A percentile compares a stretch with the other conserved stretches of the same genome.
phyloP scores from a whole-genome alignment of 371 early-diverging fungal species.

The Rhizopus sp. region DNA sequence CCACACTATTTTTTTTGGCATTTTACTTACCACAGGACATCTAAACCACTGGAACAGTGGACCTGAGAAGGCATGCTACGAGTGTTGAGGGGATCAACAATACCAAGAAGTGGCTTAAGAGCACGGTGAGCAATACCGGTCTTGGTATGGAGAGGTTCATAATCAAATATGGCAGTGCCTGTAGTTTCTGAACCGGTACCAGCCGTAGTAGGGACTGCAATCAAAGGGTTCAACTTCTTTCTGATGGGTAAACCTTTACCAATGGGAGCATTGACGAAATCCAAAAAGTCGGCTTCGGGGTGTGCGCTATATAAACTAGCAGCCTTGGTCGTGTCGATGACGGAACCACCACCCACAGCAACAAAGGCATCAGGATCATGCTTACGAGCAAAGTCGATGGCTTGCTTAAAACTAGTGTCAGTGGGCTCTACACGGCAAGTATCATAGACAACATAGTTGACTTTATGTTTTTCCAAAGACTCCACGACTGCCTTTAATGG shows the following conservation, averaged over 20 bases:
- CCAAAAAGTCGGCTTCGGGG: constrained; percentile 84
- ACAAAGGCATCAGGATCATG: constrained; percentile 82
- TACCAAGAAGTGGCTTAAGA: constrained; percentile 83
- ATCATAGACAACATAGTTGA: constrained; percentile 77
- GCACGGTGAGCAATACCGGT: constrained; percentile 91
- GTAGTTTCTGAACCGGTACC: constrained; percentile 94
- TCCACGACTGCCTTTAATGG: constrained; percentile 78
- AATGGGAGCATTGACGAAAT: constrained; percentile 94
- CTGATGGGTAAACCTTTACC: constrained; percentile 80
- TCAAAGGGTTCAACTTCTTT: constrained; percentile 77
- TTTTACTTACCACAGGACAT: constrained; percentile 72
- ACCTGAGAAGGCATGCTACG: constrained; percentile 84
- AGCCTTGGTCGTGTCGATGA: constrained; percentile 91
- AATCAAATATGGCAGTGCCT: constrained; percentile 90
- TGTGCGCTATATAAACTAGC: constrained; percentile 85
- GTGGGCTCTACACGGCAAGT: constrained; percentile 86
- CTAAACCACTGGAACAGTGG: constrained; percentile 84
- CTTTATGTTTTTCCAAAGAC: constrained; percentile 73
- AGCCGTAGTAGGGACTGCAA: constrained; percentile 84
- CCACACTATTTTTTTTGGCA: neutral
- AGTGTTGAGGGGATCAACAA: constrained; percentile 90
- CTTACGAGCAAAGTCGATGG: constrained; percentile 77
- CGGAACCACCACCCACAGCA: constrained; percentile 95
- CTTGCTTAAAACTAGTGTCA: constrained; percentile 74
- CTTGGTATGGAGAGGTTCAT: constrained; percentile 81